These are phyloP conservation scores for Cucurbita maxima DNA, from an alignment of 306 rosid genomes.

Conservation along the genomic window DNA sequence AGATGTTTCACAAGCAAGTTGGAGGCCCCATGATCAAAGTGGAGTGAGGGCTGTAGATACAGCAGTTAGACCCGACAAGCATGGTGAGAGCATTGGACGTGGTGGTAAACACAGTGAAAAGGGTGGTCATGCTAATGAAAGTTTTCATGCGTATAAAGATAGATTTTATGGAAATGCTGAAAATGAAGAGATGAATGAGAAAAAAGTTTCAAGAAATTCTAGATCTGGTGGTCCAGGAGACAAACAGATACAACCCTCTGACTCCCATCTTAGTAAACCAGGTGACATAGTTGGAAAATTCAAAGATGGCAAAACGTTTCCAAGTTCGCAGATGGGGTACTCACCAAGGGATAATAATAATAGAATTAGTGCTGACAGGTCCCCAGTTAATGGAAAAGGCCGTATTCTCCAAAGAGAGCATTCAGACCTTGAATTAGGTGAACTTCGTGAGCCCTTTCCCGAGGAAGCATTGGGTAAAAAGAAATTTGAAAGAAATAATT, in stretches of 20 bases:
- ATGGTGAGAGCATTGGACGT: conserved; percentile 34
- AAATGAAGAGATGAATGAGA: conserved; percentile 36
- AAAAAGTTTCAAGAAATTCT: conserved; percentile 38
- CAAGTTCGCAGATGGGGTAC: conserved; percentile 25
- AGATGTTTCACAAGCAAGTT: conserved; percentile 43
- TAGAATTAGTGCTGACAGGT: conserved; percentile 27
- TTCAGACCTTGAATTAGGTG: conserved; percentile 93
- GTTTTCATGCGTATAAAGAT: conserved; percentile 27
- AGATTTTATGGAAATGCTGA: conserved; percentile 36
- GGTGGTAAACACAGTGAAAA: conserved; percentile 41
- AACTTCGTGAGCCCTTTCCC: conserved; percentile 73
- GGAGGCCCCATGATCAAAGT: conserved; percentile 42
- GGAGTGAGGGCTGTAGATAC: conserved; percentile 35
- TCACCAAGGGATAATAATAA: conserved; percentile 38
- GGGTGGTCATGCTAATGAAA: conserved; percentile 33
- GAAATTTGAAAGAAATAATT: conserved; percentile 60
- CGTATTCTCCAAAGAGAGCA: conserved; percentile 65
- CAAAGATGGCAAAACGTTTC: conserved; percentile 39
- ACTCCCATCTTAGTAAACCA: conserved; percentile 40
- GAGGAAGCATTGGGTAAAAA: conserved; percentile 46
- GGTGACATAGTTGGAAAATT: conserved; percentile 39
- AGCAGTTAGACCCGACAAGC: conserved; percentile 35
- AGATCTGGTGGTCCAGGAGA: conserved; percentile 46
- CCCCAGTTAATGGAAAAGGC: conserved; percentile 58
- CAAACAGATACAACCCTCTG: conserved; percentile 30